Evolutionary conservation across 305 asterid species (phyloP).

Genomic region (Fraxinus latifolia): DNA sequence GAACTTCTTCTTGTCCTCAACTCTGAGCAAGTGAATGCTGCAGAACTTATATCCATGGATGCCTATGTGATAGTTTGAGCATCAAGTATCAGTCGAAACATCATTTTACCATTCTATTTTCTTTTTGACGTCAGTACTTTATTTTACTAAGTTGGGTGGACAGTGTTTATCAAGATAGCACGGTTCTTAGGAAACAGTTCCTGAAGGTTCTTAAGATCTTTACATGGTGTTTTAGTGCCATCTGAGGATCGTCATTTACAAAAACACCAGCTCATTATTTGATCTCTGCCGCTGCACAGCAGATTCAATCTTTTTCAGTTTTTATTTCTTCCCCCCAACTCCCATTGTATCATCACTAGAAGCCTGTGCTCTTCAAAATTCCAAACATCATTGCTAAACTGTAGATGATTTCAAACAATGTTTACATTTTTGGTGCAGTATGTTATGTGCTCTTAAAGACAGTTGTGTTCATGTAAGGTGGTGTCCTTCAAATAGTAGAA

Average conservation of each 20-base stretch:
- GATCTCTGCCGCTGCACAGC: neutral
- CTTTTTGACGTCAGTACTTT: neutral
- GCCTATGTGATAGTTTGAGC: neutral
- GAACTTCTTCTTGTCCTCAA: constrained; percentile 74
- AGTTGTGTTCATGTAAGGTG: neutral
- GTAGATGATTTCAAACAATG: neutral
- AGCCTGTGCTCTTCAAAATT: neutral
- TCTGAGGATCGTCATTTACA: neutral
- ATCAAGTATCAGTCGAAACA: constrained; percentile 13
- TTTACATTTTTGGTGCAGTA: neutral
- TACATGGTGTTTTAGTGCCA: neutral
- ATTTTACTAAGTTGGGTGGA: neutral
- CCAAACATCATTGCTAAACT: neutral
- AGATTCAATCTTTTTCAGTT: neutral
- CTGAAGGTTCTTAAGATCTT: neutral
- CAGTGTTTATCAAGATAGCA: neutral
- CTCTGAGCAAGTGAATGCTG: constrained; percentile 61
- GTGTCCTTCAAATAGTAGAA: neutral
- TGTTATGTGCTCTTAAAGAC: neutral
- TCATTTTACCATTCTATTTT: neutral
- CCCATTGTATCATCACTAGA: neutral
- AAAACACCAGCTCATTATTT: neutral
- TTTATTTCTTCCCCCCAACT: neutral
- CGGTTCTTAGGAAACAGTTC: neutral
- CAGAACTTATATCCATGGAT: neutral